Base-by-base conservation (phyloP, 1,284 basidiomycete species). In the Trichosporon sp. region DNA sequence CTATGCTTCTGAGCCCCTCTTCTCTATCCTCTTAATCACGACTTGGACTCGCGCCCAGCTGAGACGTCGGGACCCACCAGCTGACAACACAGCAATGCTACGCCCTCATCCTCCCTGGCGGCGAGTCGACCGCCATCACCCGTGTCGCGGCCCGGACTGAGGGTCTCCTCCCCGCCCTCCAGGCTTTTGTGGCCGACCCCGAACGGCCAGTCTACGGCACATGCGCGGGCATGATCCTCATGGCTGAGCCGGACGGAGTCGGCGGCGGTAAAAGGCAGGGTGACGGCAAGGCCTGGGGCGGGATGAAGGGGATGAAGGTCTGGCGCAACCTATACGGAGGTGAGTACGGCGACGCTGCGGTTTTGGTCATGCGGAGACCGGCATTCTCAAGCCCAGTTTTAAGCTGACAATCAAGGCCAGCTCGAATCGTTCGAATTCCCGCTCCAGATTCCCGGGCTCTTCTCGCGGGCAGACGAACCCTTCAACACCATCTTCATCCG, bases 401-500 rank as follows among this genome's bases (percentile, higher is more conserved):
- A 40, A 61, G 59, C 59, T 63, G 32, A 63, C 35, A 43, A 12
- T 12, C 2, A 63, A 82, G 80, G 74, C 63, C 83, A 84, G 71
- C 76, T 94, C 6, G 94, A 96, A 79, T 95, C 93, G 1, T 98
- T 98, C 79, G 94, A 97, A 81, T 90, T 90, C 0, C 87, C 89
- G 0, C 85, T 98, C 11, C 79, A 85, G 21, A 90, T 96, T 3
- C 86, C 88, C 11, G 89, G 88, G 32, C 84, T 98, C 12, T 35
- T 63, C 59, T 84, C 87, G 40, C 84, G 91, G 66, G 80, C 91
- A 0, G 83, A 88, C 1, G 80, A 84, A 48, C 89, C 92, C 0
- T 97, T 96, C 83, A 90, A 88, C 43, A 93, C 93, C 0, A 88
- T 98, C 61, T 99, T 99, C 84, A 99, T 99, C 77, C 92, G 96